phyloP scores from a whole-genome alignment of 2,329 filamentous ascomycete genomes.

The Alternaria sp. region DNA sequence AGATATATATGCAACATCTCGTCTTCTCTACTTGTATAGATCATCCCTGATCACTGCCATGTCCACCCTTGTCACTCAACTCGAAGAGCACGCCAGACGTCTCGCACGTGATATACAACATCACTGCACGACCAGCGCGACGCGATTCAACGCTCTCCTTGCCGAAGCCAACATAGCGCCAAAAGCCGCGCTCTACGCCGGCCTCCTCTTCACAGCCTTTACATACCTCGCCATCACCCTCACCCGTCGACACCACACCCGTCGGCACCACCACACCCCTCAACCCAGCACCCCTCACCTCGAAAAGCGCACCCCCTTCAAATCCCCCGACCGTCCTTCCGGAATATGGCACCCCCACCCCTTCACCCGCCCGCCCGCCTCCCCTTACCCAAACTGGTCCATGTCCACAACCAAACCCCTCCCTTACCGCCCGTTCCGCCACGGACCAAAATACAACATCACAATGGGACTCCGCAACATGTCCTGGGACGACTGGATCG shows the following conservation, averaged over 20 bases:
- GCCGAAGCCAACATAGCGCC: slow-evolving; percentile 22
- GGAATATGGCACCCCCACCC: slow-evolving; percentile 43
- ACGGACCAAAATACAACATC: slow-evolving; percentile 78
- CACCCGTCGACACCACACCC: slow-evolving; percentile 40
- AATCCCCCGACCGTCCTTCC: slow-evolving; percentile 52
- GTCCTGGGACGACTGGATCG: slow-evolving; percentile 79
- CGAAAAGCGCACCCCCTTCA: slow-evolving; percentile 55
- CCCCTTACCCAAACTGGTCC: slow-evolving; percentile 73
- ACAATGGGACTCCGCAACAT: slow-evolving; percentile 79
- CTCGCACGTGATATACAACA: slow-evolving; percentile 31
- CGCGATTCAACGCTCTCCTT: slow-evolving; percentile 12
- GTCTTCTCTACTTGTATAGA: neutral
- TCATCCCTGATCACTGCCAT: slow-evolving; percentile 12
- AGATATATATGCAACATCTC: neutral
- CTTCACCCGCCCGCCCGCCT: slow-evolving; percentile 68
- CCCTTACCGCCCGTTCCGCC: slow-evolving; percentile 79
- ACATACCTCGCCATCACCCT: slow-evolving; percentile 42
- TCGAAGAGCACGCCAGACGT: slow-evolving; percentile 29
- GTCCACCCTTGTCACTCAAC: slow-evolving; percentile 13
- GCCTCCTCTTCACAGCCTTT: slow-evolving; percentile 43
- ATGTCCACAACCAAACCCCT: slow-evolving; percentile 73
- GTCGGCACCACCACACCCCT: slow-evolving; percentile 13
- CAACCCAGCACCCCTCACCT: slow-evolving; percentile 54
- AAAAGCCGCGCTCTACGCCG: slow-evolving; percentile 41
- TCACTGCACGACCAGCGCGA: slow-evolving; percentile 23